Evolutionary conservation across 768 basidiomycete species (phyloP).

Genomic region (Hysterangium stoloniferum): DNA sequence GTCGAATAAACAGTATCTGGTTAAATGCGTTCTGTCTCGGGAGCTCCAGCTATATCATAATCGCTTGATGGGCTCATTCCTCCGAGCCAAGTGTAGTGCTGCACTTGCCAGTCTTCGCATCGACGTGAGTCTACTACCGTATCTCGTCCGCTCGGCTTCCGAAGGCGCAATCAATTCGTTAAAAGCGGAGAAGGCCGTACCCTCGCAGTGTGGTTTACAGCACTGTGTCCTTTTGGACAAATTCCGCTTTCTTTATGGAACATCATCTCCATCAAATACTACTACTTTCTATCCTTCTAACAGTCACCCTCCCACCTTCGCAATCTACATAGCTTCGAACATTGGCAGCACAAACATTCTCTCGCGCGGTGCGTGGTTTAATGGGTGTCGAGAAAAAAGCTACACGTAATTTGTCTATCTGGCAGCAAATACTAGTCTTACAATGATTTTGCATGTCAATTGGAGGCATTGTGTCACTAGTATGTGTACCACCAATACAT

Average conservation of each 20-base stretch:
- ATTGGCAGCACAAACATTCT: constrained; percentile 76
- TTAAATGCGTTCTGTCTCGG: constrained; percentile 86
- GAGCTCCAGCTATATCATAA: constrained; percentile 95
- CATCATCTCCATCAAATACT: constrained; percentile 97
- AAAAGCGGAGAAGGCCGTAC: constrained; percentile 51
- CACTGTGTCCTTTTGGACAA: constrained; percentile 85
- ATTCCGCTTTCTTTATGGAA: constrained; percentile 82
- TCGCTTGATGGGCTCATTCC: constrained; percentile 75
- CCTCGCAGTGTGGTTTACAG: constrained; percentile 78
- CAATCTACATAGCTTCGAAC: constrained; percentile 70
- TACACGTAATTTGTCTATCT: too few species aligned
- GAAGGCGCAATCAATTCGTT: constrained; percentile 74
- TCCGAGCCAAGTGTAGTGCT: constrained; percentile 78
- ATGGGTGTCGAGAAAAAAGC: constrained; percentile 82
- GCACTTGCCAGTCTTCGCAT: constrained; percentile 83
- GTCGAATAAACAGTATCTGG: constrained; percentile 63
- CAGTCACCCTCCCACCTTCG: constrained; percentile 70
- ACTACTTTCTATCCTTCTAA: constrained; percentile 83
- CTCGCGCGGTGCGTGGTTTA: constrained; percentile 79
- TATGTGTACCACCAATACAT: too few species aligned
- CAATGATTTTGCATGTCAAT: too few species aligned
- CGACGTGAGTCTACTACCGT: constrained; percentile 88
- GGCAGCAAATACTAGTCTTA: too few species aligned
- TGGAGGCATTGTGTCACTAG: too few species aligned
- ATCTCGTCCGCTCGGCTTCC: constrained; percentile 90